Base-by-base conservation (phyloP, 139 green algal genomes). In the Bryopsis sp. region DNA sequence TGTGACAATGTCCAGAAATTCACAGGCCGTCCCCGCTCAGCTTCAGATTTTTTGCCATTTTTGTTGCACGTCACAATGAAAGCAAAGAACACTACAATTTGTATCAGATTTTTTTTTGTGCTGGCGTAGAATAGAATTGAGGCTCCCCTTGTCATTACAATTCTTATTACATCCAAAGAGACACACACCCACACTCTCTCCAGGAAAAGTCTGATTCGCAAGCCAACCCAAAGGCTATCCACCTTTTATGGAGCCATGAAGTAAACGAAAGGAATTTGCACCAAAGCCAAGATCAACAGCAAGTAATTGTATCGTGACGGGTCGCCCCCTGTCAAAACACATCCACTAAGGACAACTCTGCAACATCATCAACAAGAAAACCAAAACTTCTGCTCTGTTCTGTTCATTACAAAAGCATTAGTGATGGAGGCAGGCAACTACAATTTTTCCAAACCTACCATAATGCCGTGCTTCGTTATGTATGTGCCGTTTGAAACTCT, bases 401-500 rank as follows among this genome's bases (percentile, higher is more conserved):
- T n/a, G n/a, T n/a, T n/a, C n/a, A n/a, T n/a, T n/a, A n/a, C n/a
- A n/a, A n/a, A n/a, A n/a, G n/a, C n/a, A n/a, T n/a, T n/a, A n/a
- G n/a, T n/a, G n/a, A n/a, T n/a, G n/a, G n/a, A n/a, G n/a, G n/a
- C n/a, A n/a, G n/a, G n/a, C n/a, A n/a, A n/a, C n/a, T n/a, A n/a
- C n/a, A n/a, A n/a, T 5, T 15, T 34, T 15, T 22, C 24, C 5
- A 8, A 26, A 31, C 11, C 4, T 48, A 83, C 80, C 76, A 64
- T 94, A 89, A 15, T 86, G 74, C 31, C 83, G 71, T 2, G 82
- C 72, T 65, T 95, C 88, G 47, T 86, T 78, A 72, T 96, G 92
- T 34, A 97, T 80, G 35, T 94, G 76, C 0, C 92, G 78, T 76
- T 97, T 97, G 79, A 97, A 84, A 15, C 89, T 95, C 28, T 90